Base-by-base conservation (phyloP, 306 rosid genomes). In the Cajanus cajan region DNA sequence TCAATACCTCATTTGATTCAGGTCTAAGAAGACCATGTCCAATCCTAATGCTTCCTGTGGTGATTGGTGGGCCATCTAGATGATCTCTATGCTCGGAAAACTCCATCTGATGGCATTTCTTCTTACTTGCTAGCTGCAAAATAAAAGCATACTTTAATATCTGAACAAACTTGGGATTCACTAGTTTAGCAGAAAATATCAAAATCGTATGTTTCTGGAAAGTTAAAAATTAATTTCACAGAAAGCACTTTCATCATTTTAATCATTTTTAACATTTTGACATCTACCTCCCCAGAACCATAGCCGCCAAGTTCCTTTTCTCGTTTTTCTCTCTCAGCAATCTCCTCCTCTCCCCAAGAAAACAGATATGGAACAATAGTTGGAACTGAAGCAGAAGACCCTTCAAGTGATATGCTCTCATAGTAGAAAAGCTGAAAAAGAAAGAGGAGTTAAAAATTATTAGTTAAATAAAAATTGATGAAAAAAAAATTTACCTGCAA, bases 241-340 rank as follows among this genome's bases (percentile, higher is more conserved):
- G 15, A 58, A 57, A 54, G 61, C 14, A 24, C 14, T 9, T 22
- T 6, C 18, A 25, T 12, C 37, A 59, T 14, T 59, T 24, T 36
- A 24, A 59, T 28, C 13, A 28, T 6, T 58, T 57, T 58, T 58
- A 24, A 24, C 65, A 58, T 13, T 24, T 25, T 19, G 59, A 52
- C 33, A 34, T 34, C 45, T 62, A 63, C 68, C 68, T 63, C 68
- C 24, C 68, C 68, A 63, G 7, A 34, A 63, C 45, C 68, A 63
- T 63, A 63, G 24, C 68, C 68, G 0, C 68, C 68, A 33, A 63
- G 68, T 63, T 63, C 68, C 68, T 63, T 63, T 33, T 34, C 68
- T 63, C 3, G 24, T n/a, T 63, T 34, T n/a, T 63, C 68, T 34
- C 68, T 33, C 44, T n/a, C 68, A 63, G 68, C 66, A 58, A 58